Conservation (phyloP, 1,139 yeast genomes). For the Pichia sp. region DNA sequence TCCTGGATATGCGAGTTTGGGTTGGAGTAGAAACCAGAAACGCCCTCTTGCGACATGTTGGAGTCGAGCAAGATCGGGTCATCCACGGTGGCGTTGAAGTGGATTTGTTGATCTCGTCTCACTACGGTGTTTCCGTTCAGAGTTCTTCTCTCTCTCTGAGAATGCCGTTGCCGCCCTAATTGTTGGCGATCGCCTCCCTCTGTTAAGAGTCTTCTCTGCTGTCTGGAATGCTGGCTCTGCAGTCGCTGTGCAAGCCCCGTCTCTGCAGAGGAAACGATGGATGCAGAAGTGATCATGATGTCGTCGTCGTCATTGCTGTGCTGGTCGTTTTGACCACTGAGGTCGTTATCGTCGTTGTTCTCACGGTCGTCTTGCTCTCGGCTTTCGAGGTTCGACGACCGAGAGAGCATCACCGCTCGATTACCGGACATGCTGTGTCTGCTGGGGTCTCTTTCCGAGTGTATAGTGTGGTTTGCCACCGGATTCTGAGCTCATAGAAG, state of each 20-base stretch:
- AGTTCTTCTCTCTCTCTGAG: neutral
- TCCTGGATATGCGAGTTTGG: constrained; percentile 13
- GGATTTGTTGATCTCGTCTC: neutral
- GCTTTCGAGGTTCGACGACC: neutral
- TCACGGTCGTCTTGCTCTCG: neutral
- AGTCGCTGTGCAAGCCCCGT: neutral
- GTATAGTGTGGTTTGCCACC: too few relatives aligned
- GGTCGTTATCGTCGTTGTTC: neutral
- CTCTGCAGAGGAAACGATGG: neutral
- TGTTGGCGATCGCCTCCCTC: neutral
- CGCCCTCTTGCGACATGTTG: neutral
- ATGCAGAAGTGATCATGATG: neutral
- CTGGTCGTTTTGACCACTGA: too few relatives aligned
- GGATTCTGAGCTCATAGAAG: neutral
- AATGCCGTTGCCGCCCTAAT: neutral
- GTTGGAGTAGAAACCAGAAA: constrained; percentile 8
- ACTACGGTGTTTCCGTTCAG: neutral
- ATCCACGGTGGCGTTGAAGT: neutral
- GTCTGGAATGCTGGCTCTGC: neutral
- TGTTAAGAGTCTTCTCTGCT: neutral
- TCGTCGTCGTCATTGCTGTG: neutral
- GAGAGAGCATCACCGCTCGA: neutral
- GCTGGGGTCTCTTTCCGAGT: too few relatives aligned
- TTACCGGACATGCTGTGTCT: neutral
- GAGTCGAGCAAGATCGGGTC: neutral